Percentiles rank a stretch among this genome's conserved stretches.
These are phyloP conservation scores for Acacia crassicarpa DNA, from an alignment of 306 rosid species.

Conservation along the genomic window DNA sequence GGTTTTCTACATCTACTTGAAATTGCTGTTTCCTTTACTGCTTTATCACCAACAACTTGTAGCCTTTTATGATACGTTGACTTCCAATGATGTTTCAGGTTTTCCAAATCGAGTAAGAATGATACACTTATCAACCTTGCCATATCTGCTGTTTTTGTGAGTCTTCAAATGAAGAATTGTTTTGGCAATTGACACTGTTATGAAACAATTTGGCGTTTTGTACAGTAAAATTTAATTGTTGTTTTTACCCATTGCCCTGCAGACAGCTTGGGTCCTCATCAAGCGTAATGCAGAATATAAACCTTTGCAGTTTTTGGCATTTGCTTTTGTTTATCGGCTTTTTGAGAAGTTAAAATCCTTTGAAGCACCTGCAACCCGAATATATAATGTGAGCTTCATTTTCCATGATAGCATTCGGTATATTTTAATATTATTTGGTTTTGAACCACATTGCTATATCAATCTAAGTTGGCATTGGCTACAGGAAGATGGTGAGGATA, in stretches of 20 bases:
- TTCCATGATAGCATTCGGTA: slow-evolving; percentile 27
- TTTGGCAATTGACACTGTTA: background rate
- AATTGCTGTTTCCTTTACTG: background rate
- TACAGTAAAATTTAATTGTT: slow-evolving; percentile 19
- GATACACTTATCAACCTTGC: slow-evolving; percentile 86
- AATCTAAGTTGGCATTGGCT: slow-evolving; percentile 38
- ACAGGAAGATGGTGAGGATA: slow-evolving; percentile 96
- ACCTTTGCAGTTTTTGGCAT: slow-evolving; percentile 87
- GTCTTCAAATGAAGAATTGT: slow-evolving; percentile 39
- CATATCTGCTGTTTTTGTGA: slow-evolving; percentile 86
- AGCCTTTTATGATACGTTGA: slow-evolving; percentile 26
- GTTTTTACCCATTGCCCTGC: slow-evolving; percentile 45
- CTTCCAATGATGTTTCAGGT: slow-evolving; percentile 60
- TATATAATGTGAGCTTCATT: slow-evolving; percentile 59
- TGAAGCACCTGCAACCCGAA: slow-evolving; percentile 66
- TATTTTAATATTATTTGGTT: slow-evolving; percentile 8
- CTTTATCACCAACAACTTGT: slow-evolving; percentile 1
- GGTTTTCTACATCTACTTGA: slow-evolving; percentile 16
- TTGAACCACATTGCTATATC: slow-evolving; percentile 12
- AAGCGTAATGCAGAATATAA: slow-evolving; percentile 78
- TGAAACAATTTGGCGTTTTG: slow-evolving; percentile 8
- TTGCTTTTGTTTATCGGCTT: slow-evolving; percentile 90
- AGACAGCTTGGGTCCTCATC: slow-evolving; percentile 81
- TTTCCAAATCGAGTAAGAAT: slow-evolving; percentile 71
- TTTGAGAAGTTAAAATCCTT: slow-evolving; percentile 93